These are phyloP conservation scores for Scutellaria galericulata DNA, from an alignment of 257 asterid species.

Conservation along the genomic window DNA sequence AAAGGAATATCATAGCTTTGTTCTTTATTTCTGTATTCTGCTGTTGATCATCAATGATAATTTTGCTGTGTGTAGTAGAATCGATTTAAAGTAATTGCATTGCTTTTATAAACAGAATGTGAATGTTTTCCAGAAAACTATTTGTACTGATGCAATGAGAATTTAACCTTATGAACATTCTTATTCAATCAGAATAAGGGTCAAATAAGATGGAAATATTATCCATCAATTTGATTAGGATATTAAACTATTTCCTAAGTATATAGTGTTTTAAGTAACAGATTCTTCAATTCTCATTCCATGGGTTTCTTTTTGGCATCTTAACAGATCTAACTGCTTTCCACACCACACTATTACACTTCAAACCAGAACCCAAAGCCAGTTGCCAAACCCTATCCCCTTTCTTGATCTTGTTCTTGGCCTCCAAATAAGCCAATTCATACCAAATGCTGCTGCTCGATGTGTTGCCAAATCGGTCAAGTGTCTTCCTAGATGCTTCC, in stretches of 20 bases:
- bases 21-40: no score
- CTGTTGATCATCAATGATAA: no score
- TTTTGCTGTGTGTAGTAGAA: no score
- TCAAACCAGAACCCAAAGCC: slow-evolving; percentile 75
- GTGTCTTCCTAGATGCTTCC: slow-evolving; percentile 78
- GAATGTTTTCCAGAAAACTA: no score
- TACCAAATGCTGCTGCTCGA: slow-evolving; percentile 87
- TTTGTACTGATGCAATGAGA: background rate
- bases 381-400: slow-evolving; percentile 76
- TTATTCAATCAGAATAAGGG: background rate
- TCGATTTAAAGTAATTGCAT: no score
- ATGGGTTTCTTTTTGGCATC: slow-evolving; percentile 43
- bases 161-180: background rate
- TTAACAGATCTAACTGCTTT: slow-evolving; percentile 48
- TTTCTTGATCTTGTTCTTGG: slow-evolving; percentile 46
- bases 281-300: slow-evolving; percentile 39
- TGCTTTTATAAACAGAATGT: no score
- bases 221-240: background rate
- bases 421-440: slow-evolving; percentile 71
- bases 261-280: background rate
- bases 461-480: slow-evolving; percentile 80
- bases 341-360: slow-evolving; percentile 82
- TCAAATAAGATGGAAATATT: background rate
- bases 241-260: slow-evolving; percentile 12
- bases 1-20: no score